Evolutionary conservation across 441 rosid species (phyloP), one percentile per base, ranked within the genome.

Genomic region (Erysimum cheiri): DNA sequence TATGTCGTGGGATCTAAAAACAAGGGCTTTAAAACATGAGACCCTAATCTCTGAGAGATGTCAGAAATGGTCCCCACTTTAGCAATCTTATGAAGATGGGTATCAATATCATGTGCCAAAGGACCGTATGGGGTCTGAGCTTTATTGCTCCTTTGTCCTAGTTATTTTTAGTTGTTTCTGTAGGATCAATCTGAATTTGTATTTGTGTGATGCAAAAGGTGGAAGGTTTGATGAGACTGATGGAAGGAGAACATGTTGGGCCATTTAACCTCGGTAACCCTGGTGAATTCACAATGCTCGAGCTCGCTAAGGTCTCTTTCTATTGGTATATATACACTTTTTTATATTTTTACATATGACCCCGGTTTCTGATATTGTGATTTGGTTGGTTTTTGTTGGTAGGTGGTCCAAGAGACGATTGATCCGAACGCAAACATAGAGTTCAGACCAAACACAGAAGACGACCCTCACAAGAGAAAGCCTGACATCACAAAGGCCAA

Each of bases 211-310:
- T 57, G 60, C 12, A 4, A 47, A 58, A 89, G 95, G 96, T 89
- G 3, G 93, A 86, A 76, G 96, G 96, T 57, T 80, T 90, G 73
- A 84, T 87, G 77, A 85, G 91, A 28, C 53, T 89, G 61, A 89
- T 89, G 96, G 96, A 86, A 83, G 87, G 93, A 12, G 91, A 89
- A 57, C 89, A 87, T 32, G 93, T 87, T 4, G 96, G 96, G n/a
- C 93, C 93, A 48, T 89, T 96, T 78, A 96, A 96, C 80, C 96
- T 96, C 36, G 98, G 99, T 15, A 96, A 96, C 76, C 99, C 99
- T 0, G 99, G 99, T 41, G 99, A 96, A 89, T 96, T 96, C 80
- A 96, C 99, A 73, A 96, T 96, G 99, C 87, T 90, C 70, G 91
- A 87, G 73, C 90, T 90, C n/a, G 96, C 96, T 26, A 80, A 85